Evolutionary conservation across 257 asterid species (phyloP), one percentile per base, ranked within the genome.

Genomic region (Capsicum baccatum): DNA sequence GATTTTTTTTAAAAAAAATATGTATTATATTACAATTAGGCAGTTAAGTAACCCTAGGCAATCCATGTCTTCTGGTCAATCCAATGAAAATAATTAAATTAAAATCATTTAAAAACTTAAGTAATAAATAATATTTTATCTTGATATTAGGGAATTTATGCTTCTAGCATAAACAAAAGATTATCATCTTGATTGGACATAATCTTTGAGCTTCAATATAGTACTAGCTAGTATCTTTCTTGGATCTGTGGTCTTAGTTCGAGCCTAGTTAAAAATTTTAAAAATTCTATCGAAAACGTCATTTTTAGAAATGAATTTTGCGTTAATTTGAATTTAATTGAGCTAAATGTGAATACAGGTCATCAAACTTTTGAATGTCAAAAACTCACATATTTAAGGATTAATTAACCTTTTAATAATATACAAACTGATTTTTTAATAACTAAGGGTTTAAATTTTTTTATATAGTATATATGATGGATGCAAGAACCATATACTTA

Each of bases 21-120:
- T 52, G 63, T 50, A 13, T 6, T 12, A 55, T 4, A 21, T 50
- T 26, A 52, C 60, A 76, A 26, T 52, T 76, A 50, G 60, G 6
- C 12, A 39, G 50, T 74, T 50, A 50, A 48, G 62, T 50, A 54
- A 52, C 48, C 60, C 64, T 12, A 52, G 26, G 63, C 47, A 76
- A 54, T 35, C 81, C 62, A 76, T 52, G 48, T 76, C 81, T 52
- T 54, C 48, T 76, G 52, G 64, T 76, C 81, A 76, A 76, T 35
- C 15, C 60, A 19, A 73, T 52, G 59, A 73, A 54, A 48, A 73
- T 48, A 73, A 73, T 52, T 42, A 73, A 54, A 48, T 48, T 48
- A 73, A 73, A 1, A 48, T 21, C 42, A 73, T 73, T 48, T 73
- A 1, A 48, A 48, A 48, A 73, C 9, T 19, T 39, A 19, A 48